Base-by-base conservation (phyloP, 2,329 filamentous ascomycete genomes). In the Nothophaeocryptopus gaeumannii region DNA sequence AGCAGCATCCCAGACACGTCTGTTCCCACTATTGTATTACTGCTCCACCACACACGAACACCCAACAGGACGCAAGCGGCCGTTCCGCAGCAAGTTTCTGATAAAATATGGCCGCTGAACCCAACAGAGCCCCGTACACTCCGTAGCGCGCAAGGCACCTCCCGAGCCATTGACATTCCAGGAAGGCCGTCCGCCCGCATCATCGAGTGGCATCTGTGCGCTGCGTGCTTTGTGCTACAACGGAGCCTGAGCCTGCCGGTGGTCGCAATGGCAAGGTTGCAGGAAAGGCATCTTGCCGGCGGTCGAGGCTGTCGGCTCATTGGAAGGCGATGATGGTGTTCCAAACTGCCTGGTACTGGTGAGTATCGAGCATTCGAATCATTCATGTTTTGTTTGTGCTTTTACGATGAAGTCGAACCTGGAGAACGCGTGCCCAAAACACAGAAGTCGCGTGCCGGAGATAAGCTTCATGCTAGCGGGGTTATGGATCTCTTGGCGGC, bases 61-160 rank as follows among this genome's bases (percentile, higher is more conserved):
- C 26, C 45, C 45, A 47, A 42, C 52, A 37, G 41, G 35, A 47
- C 30, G 30, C 14, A 20, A 15, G 37, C 37, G 31, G 20, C 20
- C 48, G 48, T 47, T 33, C 47, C 44, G 52, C 45, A 43, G 48
- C 42, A 40, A 40, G 53, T 51, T 48, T 54, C 47, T 54, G 52
- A 55, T 51, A 49, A 36, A 49, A 43, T 15, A 26, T 26, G 20
- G 20, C 20, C 33, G 43, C 31, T 45, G 41, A 39, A 39, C n/a
- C 41, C 4, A 26, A 26, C 20, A 26, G 20, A 26, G 20, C 20
- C 20, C 20, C 20, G 20, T 26, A 26, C 20, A 26, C 20, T 26
- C 20, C n/a, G 39, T n/a, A 41, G 37, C 20, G 14, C 36, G 35
- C 42, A 47, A 35, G 44, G 39, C 47, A 37, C 15, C 13, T 40